These are phyloP conservation scores for Hyaloscypha finlandica DNA, from an alignment of 495 filamentous ascomycete species.

Conservation along the genomic window DNA sequence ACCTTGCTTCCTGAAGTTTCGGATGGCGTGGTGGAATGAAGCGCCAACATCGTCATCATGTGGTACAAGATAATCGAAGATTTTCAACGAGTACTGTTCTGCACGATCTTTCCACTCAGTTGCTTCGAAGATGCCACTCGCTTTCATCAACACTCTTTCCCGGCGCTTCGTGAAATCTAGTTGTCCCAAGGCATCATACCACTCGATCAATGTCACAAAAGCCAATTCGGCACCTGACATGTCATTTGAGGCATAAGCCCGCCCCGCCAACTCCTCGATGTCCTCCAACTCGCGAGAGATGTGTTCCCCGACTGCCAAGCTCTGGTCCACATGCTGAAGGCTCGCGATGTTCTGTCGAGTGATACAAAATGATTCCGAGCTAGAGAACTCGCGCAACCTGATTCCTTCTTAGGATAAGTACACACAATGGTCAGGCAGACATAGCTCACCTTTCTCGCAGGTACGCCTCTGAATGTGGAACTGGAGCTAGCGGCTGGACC, in stretches of 20 bases:
- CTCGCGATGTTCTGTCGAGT: conserved; percentile 1
- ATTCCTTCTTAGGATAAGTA: conserved; percentile 1
- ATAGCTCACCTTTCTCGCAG: conserved; percentile 5
- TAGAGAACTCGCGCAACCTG: background rate
- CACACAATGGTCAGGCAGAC: background rate
- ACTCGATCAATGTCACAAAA: conserved; percentile 4
- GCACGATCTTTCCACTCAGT: background rate
- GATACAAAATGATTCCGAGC: background rate
- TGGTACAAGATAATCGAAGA: conserved; percentile 7
- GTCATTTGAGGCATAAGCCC: background rate
- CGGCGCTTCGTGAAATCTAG: background rate
- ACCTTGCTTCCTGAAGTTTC: background rate
- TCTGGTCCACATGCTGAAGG: background rate
- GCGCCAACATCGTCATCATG: too few species aligned
- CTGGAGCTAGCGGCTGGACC: background rate
- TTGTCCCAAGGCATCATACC: conserved; percentile 7
- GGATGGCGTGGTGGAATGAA: conserved; percentile 9
- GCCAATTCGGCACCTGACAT: background rate
- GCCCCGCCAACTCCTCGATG: conserved; percentile 1
- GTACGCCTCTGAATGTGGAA: background rate
- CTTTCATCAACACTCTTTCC: background rate
- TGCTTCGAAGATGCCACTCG: background rate
- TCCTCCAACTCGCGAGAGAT: background rate
- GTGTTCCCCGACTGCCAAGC: background rate
- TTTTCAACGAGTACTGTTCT: conserved; percentile 3